These are phyloP conservation scores for Millerozyma miso DNA, from an alignment of 805 yeast species.

Conservation along the genomic window DNA sequence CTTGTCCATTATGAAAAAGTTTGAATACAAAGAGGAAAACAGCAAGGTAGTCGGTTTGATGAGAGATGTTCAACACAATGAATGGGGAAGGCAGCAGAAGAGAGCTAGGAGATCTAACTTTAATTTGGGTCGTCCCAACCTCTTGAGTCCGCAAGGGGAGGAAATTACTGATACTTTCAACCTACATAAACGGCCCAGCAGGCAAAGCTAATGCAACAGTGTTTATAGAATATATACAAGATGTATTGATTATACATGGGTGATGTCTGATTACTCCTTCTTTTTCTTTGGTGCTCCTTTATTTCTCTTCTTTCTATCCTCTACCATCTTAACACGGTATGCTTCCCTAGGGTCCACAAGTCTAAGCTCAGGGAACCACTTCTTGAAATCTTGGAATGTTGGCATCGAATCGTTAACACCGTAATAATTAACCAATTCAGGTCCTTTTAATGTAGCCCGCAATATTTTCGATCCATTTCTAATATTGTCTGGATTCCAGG, in stretches of 20 bases:
- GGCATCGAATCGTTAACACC: conserved; percentile 66
- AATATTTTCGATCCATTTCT: conserved; percentile 75
- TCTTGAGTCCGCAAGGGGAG: conserved; percentile 5
- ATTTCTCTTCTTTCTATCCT: conserved; percentile 72
- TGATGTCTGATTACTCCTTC: conserved; percentile 12
- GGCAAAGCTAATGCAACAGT: conserved; percentile 1
- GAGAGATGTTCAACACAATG: conserved; percentile 10
- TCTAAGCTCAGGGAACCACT: conserved; percentile 46
- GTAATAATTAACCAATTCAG: conserved; percentile 63
- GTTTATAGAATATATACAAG: conserved; percentile 2
- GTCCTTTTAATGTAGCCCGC: conserved; percentile 67
- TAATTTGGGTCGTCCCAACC: background rate
- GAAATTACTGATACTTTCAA: conserved; percentile 28
- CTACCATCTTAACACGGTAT: conserved; percentile 62
- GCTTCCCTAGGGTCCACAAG: conserved; percentile 67
- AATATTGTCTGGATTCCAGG: conserved; percentile 59
- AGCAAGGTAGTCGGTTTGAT: conserved; percentile 9
- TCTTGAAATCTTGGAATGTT: conserved; percentile 55
- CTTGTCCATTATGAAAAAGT: conserved; percentile 6
- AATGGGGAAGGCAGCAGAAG: conserved; percentile 5
- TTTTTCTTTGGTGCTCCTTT: conserved; percentile 84
- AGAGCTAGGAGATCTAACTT: conserved; percentile 5
- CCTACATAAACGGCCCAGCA: conserved; percentile 10
- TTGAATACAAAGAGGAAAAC: conserved; percentile 9
- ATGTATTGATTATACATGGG: background rate